Base-by-base conservation (phyloP, 2,329 filamentous ascomycete genomes). In the Metarhizium sp. region DNA sequence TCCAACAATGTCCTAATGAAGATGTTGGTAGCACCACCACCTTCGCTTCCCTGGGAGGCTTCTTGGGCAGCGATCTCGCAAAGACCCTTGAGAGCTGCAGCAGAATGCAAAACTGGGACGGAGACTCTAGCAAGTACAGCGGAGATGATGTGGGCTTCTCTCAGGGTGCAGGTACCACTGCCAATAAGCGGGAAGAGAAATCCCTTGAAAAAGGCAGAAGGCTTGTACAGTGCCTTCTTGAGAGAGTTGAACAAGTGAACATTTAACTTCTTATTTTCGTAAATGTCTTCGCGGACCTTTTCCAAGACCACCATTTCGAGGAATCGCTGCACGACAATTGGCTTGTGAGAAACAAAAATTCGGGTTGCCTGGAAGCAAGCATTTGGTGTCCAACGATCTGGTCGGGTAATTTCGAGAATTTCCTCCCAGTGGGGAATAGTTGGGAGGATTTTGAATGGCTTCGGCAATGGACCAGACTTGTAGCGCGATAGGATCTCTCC, bases 361-460 rank as follows among this genome's bases (percentile, higher is more conserved):
- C 88, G 86, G 16, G 92, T 97, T 25, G 90, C 92, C 65, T 92
- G 90, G 70, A 90, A 96, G 63, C 87, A 83, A 50, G 90, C 70
- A 66, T 95, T 91, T 20, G 90, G 77, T 1, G 90, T 90, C 78
- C 78, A 81, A 54, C 69, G 72, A 50, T 94, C 87, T 4, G 92
- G 92, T 34, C 85, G 81, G n/a, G 91, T 95, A 55, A 95, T 82
- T 60, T 85, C 79, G 62, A 96, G 82, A 42, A 96, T 88, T 20
- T 90, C 88, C 67, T 94, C 89, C 91, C 92, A 97, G 64, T 94
- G 71, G 7, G 91, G 91, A 14, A 97, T 83, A 0, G 91, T 92
- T 2, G 94, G 94, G 8, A 99, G 80, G 60, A 97, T 91, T 73
- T 97, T 97, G 79, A 99, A 95, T 0, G 92, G 92, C 72, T 99